Base-by-base conservation (phyloP, 352 stramenopile species). In the Pythium oligandrum region DNA sequence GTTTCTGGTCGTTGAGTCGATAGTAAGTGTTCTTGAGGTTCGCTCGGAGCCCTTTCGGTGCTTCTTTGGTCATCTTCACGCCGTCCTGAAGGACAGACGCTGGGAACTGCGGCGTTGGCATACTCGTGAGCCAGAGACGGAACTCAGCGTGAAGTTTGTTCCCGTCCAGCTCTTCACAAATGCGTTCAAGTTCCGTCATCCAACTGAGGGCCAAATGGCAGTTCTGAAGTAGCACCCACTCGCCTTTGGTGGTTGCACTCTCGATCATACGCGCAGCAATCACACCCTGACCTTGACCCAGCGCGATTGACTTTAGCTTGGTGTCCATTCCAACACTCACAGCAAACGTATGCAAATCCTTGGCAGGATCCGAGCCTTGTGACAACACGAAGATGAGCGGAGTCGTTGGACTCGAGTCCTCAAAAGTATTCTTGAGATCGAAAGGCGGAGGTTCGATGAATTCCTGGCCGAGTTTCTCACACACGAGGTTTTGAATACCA, bases 61-160 rank as follows among this genome's bases (percentile, higher is more conserved):
- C 90, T 54, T 98, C 95, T 53, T 98, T 98, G 2, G 95, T 98
- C 89, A 98, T 98, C 64, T 98, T 98, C 5, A 98, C 91, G 7
- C 93, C 86, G 48, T 96, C 95, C 64, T 98, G 95, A 6, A 98
- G 78, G 26, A 98, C 91, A 0, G 87, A 90, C 0, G 96, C 90
- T 0, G 95, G 95, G 63, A 95, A 95, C 45, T 60, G 78, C 49
- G 67, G 88, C 38, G 72, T 97, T 33, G 65, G 73, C 57, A 90
- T 84, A 11, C 75, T 96, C 17, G 94, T 98, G 33, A 98, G 73
- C 94, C 94, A 98, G 30, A 98, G 59, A 0, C 94, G 85, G 55
- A 98, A 98, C 66, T 98, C 95, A 5, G 88, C 75, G 55, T 95
- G 92, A 1, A 88, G 68, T 43, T 85, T 92, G 31, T 90, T 75